Evolutionary conservation across 129 eudicot species (phyloP).

Genomic region (Tanacetum coccineum): DNA sequence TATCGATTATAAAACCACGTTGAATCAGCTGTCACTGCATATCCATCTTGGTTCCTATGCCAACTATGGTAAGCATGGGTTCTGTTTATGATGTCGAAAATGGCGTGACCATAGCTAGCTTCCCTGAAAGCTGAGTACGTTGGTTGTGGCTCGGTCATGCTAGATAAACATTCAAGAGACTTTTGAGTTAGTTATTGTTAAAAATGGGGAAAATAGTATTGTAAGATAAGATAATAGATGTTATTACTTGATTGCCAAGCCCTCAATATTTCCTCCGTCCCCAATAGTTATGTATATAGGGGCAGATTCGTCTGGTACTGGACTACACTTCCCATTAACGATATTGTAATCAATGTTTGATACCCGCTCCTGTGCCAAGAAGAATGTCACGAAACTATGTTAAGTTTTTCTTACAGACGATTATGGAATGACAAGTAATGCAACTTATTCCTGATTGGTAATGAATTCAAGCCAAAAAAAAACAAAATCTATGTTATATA

Average conservation of each 20-base stretch:
- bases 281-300: conserved; percentile 84
- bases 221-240: conserved; percentile 4
- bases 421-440: neutral
- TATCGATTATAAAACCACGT: conserved; percentile 60
- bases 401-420: neutral
- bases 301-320: conserved; percentile 63
- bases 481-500: neutral
- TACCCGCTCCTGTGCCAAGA: conserved; percentile 55
- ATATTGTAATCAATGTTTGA: conserved; percentile 70
- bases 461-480: conserved; percentile 2
- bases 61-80: conserved; percentile 75
- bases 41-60: conserved; percentile 88
- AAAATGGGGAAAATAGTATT: neutral
- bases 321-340: conserved; percentile 58
- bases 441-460: neutral
- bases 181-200: conserved; percentile 6
- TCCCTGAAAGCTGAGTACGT: conserved; percentile 80
- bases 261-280: conserved; percentile 90
- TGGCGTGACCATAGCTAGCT: conserved; percentile 89
- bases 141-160: conserved; percentile 90
- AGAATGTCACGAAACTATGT: conserved; percentile 10
- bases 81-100: conserved; percentile 61
- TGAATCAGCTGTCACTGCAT: conserved; percentile 65
- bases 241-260: conserved; percentile 66
- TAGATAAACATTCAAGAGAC: conserved; percentile 24